Base-by-base conservation (phyloP, 257 asterid genomes). In the Solanum chmielewskii region DNA sequence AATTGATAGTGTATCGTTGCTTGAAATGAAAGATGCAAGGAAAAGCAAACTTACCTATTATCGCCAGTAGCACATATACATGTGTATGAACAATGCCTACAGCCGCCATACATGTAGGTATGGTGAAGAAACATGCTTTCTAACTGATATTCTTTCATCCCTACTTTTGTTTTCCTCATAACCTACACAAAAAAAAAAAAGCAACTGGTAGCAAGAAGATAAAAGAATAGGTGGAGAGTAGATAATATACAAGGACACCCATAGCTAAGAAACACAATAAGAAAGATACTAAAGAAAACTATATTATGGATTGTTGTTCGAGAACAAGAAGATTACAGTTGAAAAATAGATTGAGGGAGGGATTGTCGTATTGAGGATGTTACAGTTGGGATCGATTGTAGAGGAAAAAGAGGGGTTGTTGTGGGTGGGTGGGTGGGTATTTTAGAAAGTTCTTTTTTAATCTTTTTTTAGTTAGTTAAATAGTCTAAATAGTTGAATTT, bases 51-150 rank as follows among this genome's bases (percentile, higher is more conserved):
- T 44, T 88, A 93, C 99, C 98, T 93, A 90, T 92, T 97, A 89
- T 88, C 91, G 70, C 99, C 99, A 84, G 98, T 97, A 88, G 98
- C 99, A 89, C 98, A 97, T 90, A 95, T 93, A 81, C 99, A 97
- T 68, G 99, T 97, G 91, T 97, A 97, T n/a, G 99, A 97, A 91
- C 98, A 97, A 90, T 95, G 98, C 90, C 99, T 91, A 90, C 98
- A 95, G 76, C 98, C 96, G 90, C 99, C 99, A 91, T 94, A 95
- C 98, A 97, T 93, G 93, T 97, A 97, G n/a, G 98, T 93, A 91
- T 97, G 99, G 90, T 97, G 98, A 89, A 95, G 98, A 92, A 97
- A 97, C 92, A 94, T 88, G 92, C 99, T 97, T 91, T 97, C 98
- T 86, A 94, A 87, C 89, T 97, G 99, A 91, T 97, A 97, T 89